These are phyloP conservation scores for Sclerotinia glacialis DNA, from an alignment of 2,329 filamentous ascomycete genomes.

Conservation along the genomic window DNA sequence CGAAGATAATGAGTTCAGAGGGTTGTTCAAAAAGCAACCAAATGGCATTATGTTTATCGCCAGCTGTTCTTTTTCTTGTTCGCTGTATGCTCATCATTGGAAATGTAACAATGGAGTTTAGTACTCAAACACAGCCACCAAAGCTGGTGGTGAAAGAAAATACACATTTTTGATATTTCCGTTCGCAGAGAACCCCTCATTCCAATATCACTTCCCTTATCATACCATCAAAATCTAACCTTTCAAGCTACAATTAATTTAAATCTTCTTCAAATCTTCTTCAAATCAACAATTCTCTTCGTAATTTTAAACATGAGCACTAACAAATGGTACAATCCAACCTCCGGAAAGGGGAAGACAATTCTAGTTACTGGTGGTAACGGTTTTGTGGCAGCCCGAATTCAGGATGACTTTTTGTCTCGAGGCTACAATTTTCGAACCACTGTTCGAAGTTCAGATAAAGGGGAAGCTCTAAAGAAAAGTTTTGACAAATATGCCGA, in stretches of 20 bases:
- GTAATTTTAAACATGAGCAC: slow-evolving; percentile 1
- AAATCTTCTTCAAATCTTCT: neutral
- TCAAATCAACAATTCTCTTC: neutral
- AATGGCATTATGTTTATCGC: neutral
- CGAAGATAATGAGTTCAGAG: neutral
- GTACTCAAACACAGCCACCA: neutral
- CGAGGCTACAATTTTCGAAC: slow-evolving; percentile 42
- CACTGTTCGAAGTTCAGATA: slow-evolving; percentile 47
- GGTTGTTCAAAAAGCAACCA: neutral
- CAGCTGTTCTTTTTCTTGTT: neutral
- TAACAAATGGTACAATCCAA: slow-evolving; percentile 1
- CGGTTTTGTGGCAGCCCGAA: slow-evolving; percentile 52
- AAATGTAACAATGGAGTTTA: neutral
- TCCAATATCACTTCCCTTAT: neutral
- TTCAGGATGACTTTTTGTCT: slow-evolving; percentile 47
- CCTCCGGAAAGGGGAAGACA: slow-evolving; percentile 27
- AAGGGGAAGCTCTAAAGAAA: slow-evolving; percentile 45
- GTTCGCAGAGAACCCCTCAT: neutral
- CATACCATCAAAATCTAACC: neutral
- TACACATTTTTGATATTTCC: neutral
- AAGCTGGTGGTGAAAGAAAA: neutral
- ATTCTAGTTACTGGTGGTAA: slow-evolving; percentile 41
- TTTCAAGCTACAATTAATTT: neutral
- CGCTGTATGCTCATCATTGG: neutral
- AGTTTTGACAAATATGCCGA: slow-evolving; percentile 41